Evolutionary conservation across 768 basidiomycete species (phyloP), one percentile per base, ranked within the genome.

Genomic region (Steccherinum ochraceum): DNA sequence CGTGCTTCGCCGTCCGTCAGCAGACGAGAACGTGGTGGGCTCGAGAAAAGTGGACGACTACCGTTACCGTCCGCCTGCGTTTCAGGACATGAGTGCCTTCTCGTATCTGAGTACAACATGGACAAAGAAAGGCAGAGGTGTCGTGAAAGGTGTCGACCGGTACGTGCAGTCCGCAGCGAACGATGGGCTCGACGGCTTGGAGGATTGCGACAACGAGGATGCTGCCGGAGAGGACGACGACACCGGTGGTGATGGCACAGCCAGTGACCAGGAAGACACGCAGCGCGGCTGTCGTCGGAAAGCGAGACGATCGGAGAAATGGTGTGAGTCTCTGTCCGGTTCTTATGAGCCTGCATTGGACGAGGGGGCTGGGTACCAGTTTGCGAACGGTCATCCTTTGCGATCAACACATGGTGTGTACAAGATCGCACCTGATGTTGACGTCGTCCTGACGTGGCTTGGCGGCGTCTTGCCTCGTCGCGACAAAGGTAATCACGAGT

Each of bases 61-160:
- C 24, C 52, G 61, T 0, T 60, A 60, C 44, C 23, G 61, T 3
- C 58, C 54, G 2, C 1, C 23, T 10, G 40, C 35, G 13, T 57
- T 57, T 24, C 49, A 56, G 1, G 12, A 41, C 46, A 43, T 60
- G 3, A 48, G 30, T 23, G 45, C 64, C 4, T 63, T 62, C 55
- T 58, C 62, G 21, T 64, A 56, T 56, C 24, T 64, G 11, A 42
- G 53, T 40, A 13, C 51, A 19, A 48, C 30, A 3, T 18, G 24
- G 2, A 56, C 55, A 43, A 16, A 12, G 11, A 27, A 42, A 40
- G 24, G 16, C n/a, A 49, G 23, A 18, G n/a, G 19, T 12, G 3
- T 3, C 5, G 25, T 42, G 20, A 30, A 46, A 18, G 30, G 21
- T 23, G 47, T 24, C n/a, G 5, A 16, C 5, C 24, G n/a, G n/a